Percentiles rank a stretch among this genome's conserved stretches.
These are phyloP conservation scores for Saccharomyces hybrid DNA, from an alignment of 1,139 yeast genomes.

Conservation along the genomic window DNA sequence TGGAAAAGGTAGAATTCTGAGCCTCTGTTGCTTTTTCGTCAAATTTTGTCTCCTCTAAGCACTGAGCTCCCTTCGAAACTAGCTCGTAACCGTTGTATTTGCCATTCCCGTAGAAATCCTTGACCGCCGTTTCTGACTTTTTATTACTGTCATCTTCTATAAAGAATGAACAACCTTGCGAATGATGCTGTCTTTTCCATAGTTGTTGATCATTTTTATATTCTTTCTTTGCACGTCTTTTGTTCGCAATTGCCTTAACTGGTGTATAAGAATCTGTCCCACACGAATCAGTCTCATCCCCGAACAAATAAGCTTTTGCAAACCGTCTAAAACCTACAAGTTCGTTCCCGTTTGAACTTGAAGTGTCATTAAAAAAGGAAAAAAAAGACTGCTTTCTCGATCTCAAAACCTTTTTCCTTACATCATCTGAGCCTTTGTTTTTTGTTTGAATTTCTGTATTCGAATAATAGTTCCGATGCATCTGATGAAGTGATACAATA, in stretches of 20 bases:
- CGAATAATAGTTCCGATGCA: neutral
- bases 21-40: neutral
- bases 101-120: neutral
- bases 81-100: neutral
- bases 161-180: neutral
- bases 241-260: neutral
- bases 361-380: constrained; percentile 3
- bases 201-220: constrained; percentile 3
- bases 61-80: neutral
- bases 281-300: neutral
- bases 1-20: neutral
- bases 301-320: constrained; percentile 20
- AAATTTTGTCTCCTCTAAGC: neutral
- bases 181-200: neutral
- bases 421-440: neutral
- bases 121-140: neutral
- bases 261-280: constrained; percentile 2
- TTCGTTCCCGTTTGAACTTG: constrained; percentile 7
- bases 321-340: constrained; percentile 26
- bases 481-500: neutral
- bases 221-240: constrained; percentile 10
- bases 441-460: neutral
- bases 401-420: neutral
- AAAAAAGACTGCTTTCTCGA: constrained; percentile 4
- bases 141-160: constrained; percentile 1